phyloP scores from a whole-genome alignment of 2,329 filamentous ascomycete species.

The Aureobasidium sp. region DNA sequence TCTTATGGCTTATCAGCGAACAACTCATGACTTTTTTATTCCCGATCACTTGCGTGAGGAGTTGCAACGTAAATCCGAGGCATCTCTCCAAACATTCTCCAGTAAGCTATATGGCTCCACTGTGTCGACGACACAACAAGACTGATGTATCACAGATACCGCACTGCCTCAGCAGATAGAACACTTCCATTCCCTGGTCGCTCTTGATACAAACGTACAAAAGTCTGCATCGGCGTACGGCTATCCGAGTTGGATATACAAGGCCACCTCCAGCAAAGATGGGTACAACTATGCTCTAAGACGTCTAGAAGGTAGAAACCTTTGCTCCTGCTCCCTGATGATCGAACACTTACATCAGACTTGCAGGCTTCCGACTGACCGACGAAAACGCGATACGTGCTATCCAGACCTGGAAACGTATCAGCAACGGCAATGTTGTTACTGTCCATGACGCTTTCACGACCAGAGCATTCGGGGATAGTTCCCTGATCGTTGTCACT shows the following conservation, averaged over 20 bases:
- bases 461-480: slow-evolving; percentile 85
- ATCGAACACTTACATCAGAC: not conserved
- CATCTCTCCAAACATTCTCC: slow-evolving; percentile 75
- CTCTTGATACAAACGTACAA: slow-evolving; percentile 73
- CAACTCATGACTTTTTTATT: slow-evolving; percentile 86
- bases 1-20: slow-evolving; percentile 75
- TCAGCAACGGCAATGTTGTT: slow-evolving; percentile 75
- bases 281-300: slow-evolving; percentile 83
- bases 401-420: slow-evolving; percentile 81
- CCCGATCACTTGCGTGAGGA: slow-evolving; percentile 82
- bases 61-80: slow-evolving; percentile 79
- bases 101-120: slow-evolving; percentile 44
- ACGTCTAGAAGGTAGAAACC: slow-evolving; percentile 62
- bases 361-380: slow-evolving; percentile 68
- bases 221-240: slow-evolving; percentile 76
- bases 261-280: slow-evolving; percentile 81
- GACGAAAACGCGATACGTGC: slow-evolving; percentile 83
- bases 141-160: slow-evolving; percentile 43
- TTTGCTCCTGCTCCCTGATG: slow-evolving; percentile 15
- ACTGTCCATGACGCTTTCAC: slow-evolving; percentile 90
- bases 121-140: slow-evolving; percentile 15
- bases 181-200: slow-evolving; percentile 86
- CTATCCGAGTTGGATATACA: slow-evolving; percentile 90
- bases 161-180: slow-evolving; percentile 70
- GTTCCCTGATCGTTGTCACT: slow-evolving; percentile 87